Conservation (phyloP, 495 filamentous ascomycete genomes). For the Xylaria telfairii region DNA sequence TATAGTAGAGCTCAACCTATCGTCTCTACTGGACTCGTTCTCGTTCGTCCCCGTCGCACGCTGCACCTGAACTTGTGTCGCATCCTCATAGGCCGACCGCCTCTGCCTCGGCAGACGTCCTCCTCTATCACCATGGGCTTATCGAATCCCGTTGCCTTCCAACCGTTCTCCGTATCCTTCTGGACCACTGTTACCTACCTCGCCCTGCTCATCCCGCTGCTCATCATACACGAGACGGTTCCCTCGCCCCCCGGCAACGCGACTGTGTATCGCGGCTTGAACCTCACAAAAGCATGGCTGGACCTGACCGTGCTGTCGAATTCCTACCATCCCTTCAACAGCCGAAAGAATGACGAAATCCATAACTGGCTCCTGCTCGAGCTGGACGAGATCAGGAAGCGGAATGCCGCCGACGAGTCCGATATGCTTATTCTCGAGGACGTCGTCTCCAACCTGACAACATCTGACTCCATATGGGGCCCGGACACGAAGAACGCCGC, state of each 20-base stretch:
- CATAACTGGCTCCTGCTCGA: slow-evolving; percentile 76
- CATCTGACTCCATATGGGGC: slow-evolving; percentile 33
- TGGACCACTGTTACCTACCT: slow-evolving; percentile 73
- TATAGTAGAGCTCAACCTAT: background rate
- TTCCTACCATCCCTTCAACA: slow-evolving; percentile 89
- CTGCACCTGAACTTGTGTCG: background rate
- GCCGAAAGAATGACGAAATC: slow-evolving; percentile 78
- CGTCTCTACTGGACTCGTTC: background rate
- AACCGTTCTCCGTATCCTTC: slow-evolving; percentile 71
- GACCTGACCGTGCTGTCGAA: slow-evolving; percentile 79
- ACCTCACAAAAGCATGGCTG: slow-evolving; percentile 83
- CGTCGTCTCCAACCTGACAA: slow-evolving; percentile 77
- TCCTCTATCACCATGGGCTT: slow-evolving; percentile 39
- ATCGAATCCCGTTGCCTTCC: slow-evolving; percentile 58
- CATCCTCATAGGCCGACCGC: slow-evolving; percentile 28
- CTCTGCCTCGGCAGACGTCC: slow-evolving; percentile 22
- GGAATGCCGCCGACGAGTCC: slow-evolving; percentile 50
- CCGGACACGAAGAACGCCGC: slow-evolving; percentile 47
- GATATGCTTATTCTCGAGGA: slow-evolving; percentile 78
- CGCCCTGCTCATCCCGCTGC: slow-evolving; percentile 69
- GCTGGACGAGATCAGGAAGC: slow-evolving; percentile 69
- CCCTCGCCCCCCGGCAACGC: slow-evolving; percentile 69
- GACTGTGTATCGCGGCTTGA: slow-evolving; percentile 64
- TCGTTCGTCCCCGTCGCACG: background rate
- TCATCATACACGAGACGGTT: slow-evolving; percentile 76